phyloP scores from a whole-genome alignment of 106 monocot species.

The Dioscorea alata region DNA sequence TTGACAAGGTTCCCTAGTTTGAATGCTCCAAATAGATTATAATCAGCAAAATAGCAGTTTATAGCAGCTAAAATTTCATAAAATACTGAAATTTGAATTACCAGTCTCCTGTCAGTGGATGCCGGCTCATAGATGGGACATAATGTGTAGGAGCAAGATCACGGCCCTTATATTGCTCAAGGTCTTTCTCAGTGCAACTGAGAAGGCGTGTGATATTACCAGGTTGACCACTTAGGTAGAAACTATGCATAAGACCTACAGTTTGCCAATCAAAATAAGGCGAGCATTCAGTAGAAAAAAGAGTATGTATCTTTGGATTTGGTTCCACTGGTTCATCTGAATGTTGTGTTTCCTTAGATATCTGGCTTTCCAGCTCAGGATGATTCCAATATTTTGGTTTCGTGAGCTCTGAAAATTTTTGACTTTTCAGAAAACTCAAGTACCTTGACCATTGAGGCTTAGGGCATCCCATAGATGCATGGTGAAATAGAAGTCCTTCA shows the following conservation, averaged over 20 bases:
- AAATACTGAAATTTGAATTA: conserved; percentile 12
- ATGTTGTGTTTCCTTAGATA: conserved; percentile 7
- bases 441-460: conserved; percentile 83
- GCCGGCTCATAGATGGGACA: conserved; percentile 91
- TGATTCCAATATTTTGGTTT: conserved; percentile 62
- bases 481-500: conserved; percentile 84
- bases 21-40: too few species aligned
- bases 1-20: too few species aligned
- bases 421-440: conserved; percentile 85
- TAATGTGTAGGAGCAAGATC: conserved; percentile 97
- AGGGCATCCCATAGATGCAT: conserved; percentile 66
- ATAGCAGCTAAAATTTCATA: too few species aligned
- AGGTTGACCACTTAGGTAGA: conserved; percentile 80
- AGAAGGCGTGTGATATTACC: conserved; percentile 92
- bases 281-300: conserved; percentile 94
- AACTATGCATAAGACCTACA: conserved; percentile 76
- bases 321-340: conserved; percentile 10
- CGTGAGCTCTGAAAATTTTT: conserved; percentile 68
- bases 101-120: conserved; percentile 97
- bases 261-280: conserved; percentile 96
- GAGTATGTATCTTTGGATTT: conserved; percentile 81
- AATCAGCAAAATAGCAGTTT: too few species aligned
- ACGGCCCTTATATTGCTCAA: conserved; percentile 74
- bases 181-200: conserved; percentile 81
- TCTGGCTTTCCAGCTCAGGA: conserved; percentile 3